Evolutionary conservation across 768 basidiomycete genomes (phyloP).

Genomic region (Exsudoporus frostii): DNA sequence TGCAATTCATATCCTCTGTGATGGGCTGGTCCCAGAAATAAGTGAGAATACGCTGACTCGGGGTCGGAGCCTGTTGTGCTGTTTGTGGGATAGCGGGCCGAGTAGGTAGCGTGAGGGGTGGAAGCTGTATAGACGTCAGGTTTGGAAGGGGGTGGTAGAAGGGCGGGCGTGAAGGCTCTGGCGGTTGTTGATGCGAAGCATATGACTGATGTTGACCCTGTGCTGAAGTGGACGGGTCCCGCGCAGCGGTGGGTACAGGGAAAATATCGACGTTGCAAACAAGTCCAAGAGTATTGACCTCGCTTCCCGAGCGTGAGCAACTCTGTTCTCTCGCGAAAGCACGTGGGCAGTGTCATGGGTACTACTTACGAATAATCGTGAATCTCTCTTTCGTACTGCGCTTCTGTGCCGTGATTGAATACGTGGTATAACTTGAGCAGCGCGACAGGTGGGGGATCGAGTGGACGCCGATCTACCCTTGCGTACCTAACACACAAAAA

Average conservation of each 20-base stretch:
- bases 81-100: slow-evolving; percentile 4
- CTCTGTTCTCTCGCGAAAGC: background rate
- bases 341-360: background rate
- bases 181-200: slow-evolving; percentile 1
- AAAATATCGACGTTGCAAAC: slow-evolving; percentile 79
- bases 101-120: slow-evolving; percentile 19
- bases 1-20: slow-evolving; percentile 43
- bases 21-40: slow-evolving; percentile 40
- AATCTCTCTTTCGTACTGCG: slow-evolving; percentile 47
- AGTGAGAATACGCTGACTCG: slow-evolving; percentile 40
- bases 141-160: slow-evolving; percentile 15
- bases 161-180: slow-evolving; percentile 8
- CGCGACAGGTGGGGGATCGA: slow-evolving; percentile 64
- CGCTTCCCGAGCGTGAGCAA: slow-evolving; percentile 37
- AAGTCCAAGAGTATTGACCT: slow-evolving; percentile 60
- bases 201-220: slow-evolving; percentile 16
- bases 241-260: slow-evolving; percentile 42
- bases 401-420: slow-evolving; percentile 36
- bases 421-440: slow-evolving; percentile 52
- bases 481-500: slow-evolving; percentile 42
- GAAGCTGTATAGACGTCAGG: slow-evolving; percentile 18
- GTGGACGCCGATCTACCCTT: slow-evolving; percentile 59
- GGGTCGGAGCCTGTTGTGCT: slow-evolving; percentile 9
- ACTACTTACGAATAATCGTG: slow-evolving; percentile 45
- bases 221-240: background rate